Evolutionary conservation across 257 asterid species (phyloP).

Genomic region (Jasminum sambac): DNA sequence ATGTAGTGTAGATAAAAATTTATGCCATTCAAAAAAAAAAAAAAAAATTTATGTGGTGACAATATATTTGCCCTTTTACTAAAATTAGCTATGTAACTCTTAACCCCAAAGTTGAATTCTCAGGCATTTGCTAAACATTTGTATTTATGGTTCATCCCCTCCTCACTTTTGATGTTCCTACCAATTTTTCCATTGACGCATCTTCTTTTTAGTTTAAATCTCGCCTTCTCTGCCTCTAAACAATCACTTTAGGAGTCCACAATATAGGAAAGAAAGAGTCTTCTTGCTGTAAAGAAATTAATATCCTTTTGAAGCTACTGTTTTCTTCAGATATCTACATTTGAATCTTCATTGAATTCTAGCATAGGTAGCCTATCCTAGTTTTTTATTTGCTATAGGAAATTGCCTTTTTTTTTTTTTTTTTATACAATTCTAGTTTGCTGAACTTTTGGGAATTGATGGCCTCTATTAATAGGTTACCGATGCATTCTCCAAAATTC

Average conservation of each 20-base stretch:
- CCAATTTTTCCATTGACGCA: neutral
- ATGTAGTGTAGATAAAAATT: too few relatives aligned
- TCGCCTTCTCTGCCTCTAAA: neutral
- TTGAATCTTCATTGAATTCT: conserved; percentile 32
- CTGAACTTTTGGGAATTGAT: conserved; percentile 9
- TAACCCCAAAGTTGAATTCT: neutral
- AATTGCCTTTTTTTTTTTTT: conserved; percentile 7
- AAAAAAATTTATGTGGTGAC: too few relatives aligned
- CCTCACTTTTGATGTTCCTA: too few relatives aligned
- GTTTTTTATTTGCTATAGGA: neutral
- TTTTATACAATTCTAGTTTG: neutral
- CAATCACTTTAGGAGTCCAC: too few relatives aligned
- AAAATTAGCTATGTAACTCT: neutral
- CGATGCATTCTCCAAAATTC: conserved; percentile 10
- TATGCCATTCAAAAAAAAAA: too few relatives aligned
- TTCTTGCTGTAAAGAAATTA: conserved; percentile 28
- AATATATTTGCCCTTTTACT: too few relatives aligned
- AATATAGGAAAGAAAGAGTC: neutral
- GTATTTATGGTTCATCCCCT: too few relatives aligned
- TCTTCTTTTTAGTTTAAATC: neutral
- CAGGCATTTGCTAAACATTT: too few relatives aligned
- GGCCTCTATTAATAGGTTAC: conserved; percentile 32
- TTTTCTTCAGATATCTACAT: conserved; percentile 24
- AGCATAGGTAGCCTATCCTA: conserved; percentile 39
- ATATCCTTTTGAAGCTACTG: conserved; percentile 31